These are phyloP conservation scores for Diplodia corticola DNA, from an alignment of 2,329 filamentous ascomycete species.

Conservation along the genomic window DNA sequence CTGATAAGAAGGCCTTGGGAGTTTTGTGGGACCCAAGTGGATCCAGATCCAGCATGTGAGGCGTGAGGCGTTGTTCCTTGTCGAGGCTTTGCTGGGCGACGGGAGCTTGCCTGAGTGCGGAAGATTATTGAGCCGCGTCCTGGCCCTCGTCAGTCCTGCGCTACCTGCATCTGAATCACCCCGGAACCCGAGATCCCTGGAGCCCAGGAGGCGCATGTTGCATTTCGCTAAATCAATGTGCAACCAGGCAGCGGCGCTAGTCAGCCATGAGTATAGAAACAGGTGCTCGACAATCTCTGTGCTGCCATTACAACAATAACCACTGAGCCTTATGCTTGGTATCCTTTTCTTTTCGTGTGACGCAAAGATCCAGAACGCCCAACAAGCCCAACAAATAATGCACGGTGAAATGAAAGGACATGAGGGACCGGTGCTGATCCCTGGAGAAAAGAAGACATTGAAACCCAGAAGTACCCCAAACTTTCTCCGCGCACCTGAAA, in stretches of 20 bases:
- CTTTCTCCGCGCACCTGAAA: constrained; percentile 6
- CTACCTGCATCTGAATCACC: too few relatives aligned
- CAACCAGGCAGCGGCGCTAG: neutral
- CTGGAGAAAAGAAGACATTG: neutral
- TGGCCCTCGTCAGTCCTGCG: too few relatives aligned
- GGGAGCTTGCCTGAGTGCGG: neutral
- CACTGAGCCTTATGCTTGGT: neutral
- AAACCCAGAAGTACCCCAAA: neutral
- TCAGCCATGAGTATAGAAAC: neutral
- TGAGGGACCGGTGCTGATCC: neutral
- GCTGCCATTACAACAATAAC: constrained; percentile 1
- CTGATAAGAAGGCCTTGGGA: neutral
- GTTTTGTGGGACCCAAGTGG: neutral
- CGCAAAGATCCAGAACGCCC: neutral
- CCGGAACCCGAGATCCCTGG: too few relatives aligned
- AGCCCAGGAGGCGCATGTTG: too few relatives aligned
- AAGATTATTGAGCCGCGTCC: neutral
- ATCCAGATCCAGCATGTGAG: neutral
- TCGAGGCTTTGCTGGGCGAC: neutral
- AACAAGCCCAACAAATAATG: constrained; percentile 6
- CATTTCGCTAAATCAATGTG: neutral
- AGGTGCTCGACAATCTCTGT: neutral
- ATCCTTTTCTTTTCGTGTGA: neutral
- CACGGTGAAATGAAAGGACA: neutral
- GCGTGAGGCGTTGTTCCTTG: neutral